Base-by-base conservation (phyloP, 257 asterid species). In the Nicotiana undulata region DNA sequence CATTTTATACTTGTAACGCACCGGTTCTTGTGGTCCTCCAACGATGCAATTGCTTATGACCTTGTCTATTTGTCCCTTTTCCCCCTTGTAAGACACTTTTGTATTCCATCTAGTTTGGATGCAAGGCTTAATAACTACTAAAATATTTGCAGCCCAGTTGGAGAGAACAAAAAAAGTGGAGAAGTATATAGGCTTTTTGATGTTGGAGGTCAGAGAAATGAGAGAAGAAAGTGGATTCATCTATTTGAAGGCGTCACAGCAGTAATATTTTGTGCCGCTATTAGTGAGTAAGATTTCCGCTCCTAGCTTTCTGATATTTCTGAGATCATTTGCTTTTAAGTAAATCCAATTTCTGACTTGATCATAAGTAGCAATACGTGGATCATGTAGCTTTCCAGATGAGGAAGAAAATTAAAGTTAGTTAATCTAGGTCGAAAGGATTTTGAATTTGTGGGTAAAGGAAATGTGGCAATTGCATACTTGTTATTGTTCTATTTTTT, bases 141-240 rank as follows among this genome's bases (percentile, higher is more conserved):
- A 49, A 66, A 80, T 80, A 32, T 85, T 80, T 91, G 90, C 99
- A 96, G 99, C 86, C 99, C 98, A 85, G 99, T 96, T 83, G 97
- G 98, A 74, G 97, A 91, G 88, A 96, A 92, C 88, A 96, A 96
- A 88, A 96, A 86, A 85, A 93, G 98, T 81, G 99, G 98, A 64
- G 99, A 96, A 87, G 98, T 94, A 60, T 96, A 96, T 83, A 89
- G 96, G 64, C 94, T 96, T 80, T 96, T 90, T 82, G 99, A 96
- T 83, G 99, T 96, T 77, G 99, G 99, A 82, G 99, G 98, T 86
- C 99, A 96, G 91, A 92, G 95, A 90, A 96, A 96, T 86, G 99
- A 94, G 88, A 91, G 98, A 90, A 92, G 99, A 84, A 96, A 93
- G 86, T 96, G 99, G 99, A 96, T 96, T 83, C 98, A 96, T 92